phyloP scores from a whole-genome alignment of 768 basidiomycete species.

The Phaeotremella fagi region DNA sequence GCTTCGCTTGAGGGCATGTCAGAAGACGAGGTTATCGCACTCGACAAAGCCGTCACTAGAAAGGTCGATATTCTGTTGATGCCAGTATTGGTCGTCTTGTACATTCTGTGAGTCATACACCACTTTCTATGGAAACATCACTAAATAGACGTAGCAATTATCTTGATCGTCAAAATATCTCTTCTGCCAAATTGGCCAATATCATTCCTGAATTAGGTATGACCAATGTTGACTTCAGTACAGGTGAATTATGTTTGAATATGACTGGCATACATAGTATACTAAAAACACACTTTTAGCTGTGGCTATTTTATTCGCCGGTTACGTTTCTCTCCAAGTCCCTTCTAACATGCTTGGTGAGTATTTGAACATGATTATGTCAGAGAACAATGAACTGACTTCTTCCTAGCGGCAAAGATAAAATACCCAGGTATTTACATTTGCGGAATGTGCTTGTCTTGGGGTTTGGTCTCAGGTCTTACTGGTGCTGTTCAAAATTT shows the following conservation, averaged over 20 bases:
- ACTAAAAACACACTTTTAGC: too few relatives aligned
- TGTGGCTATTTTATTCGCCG: conserved; percentile 42
- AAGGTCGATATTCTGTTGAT: conserved; percentile 43
- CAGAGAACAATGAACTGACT: too few relatives aligned
- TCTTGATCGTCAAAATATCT: conserved; percentile 35
- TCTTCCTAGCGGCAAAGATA: conserved; percentile 39
- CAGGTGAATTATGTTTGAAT: too few relatives aligned
- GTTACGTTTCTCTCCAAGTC: conserved; percentile 42
- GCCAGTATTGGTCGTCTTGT: conserved; percentile 28
- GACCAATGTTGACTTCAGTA: conserved; percentile 19
- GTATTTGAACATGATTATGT: too few relatives aligned
- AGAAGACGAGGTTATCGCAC: conserved; percentile 27
- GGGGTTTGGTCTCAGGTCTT: conserved; percentile 35
- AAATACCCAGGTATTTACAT: conserved; percentile 40
- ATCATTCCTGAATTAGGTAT: conserved; percentile 27
- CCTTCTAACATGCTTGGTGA: conserved; percentile 46
- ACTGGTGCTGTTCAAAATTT: conserved; percentile 38
- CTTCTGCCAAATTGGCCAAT: conserved; percentile 27
- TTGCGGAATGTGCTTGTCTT: conserved; percentile 30
- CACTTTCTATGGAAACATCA: not conserved
- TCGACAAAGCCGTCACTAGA: conserved; percentile 26
- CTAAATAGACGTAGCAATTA: conserved; percentile 7
- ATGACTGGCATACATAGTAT: too few relatives aligned
- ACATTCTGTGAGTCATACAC: conserved; percentile 23
- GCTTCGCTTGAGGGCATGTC: conserved; percentile 27